Evolutionary conservation across 805 yeast genomes (phyloP), one percentile per base, ranked within the genome.

Genomic region (Metschnikowia matae): DNA sequence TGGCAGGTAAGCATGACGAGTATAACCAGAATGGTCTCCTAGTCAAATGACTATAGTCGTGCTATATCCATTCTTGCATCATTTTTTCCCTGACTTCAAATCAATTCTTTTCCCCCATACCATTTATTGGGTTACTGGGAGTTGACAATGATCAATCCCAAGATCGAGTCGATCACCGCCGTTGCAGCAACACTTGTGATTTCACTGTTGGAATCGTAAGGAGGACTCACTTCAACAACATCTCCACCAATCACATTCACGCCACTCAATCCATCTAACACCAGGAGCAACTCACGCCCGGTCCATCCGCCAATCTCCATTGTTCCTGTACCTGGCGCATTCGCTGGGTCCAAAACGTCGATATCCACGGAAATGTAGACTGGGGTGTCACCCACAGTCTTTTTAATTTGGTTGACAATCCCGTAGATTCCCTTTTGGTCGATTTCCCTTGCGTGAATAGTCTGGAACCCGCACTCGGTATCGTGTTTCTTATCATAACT

Each of bases 301-400:
- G 82, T 75, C 74, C 85, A 79, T 2, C 94, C 94, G 14, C 90
- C 94, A 3, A 78, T 80, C 61, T 86, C 94, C 57, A 84, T 79
- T 3, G 94, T 86, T 8, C 94, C 94, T 0, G 92, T 85, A 1
- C 87, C 91, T 14, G 91, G 87, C 2, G 89, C 89, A 46, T 74
- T 69, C 4, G 86, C 81, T 0, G 90, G 90, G 61, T 86, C 94
- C 52, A 86, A 71, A 2, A 83, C 86, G 61, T 84, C 89, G 42
- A 81, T 76, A 62, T 77, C 81, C 33, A 77, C 71, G 0, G 77
- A 65, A 4, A 77, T 62, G 56, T 77, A 77, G 1, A 74, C 80
- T 1, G 79, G 79, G 14, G 61, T 53, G 33, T 61, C 61, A 2
- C 75, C 75, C 0, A 77, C 71, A 1, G 64, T 54, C 4, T 63